A percentile compares a stretch with the other conserved stretches of the same genome.
Evolutionary conservation across 371 early-diverging fungal species (phyloP).

Genomic region (Mucor mucedo): DNA sequence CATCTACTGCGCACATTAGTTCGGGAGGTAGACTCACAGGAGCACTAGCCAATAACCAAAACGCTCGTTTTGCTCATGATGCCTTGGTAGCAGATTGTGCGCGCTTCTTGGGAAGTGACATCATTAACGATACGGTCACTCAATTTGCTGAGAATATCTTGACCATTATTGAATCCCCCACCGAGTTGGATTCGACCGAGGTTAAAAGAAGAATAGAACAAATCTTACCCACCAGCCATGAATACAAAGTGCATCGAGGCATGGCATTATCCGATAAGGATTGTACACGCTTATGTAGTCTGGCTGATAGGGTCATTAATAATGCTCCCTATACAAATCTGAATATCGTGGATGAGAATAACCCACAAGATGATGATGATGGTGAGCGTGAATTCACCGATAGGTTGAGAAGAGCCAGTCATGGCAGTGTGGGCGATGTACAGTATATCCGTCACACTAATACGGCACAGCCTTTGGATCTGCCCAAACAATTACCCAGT

Average conservation of each 20-base stretch:
- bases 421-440: constrained; percentile 2
- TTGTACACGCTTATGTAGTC: constrained; percentile 15
- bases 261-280: constrained; percentile 18
- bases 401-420: not conserved
- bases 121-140: constrained; percentile 7
- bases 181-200: constrained; percentile 10
- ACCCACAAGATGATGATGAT: not conserved
- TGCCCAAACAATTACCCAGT: constrained; percentile 20
- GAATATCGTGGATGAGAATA: constrained; percentile 16
- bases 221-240: constrained; percentile 11
- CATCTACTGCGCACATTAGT: constrained; percentile 1
- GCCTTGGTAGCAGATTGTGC: constrained; percentile 18
- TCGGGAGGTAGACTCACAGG: not conserved
- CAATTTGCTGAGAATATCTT: constrained; percentile 24
- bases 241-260: constrained; percentile 14
- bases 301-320: constrained; percentile 21
- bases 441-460: constrained; percentile 15
- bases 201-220: constrained; percentile 29
- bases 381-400: not conserved
- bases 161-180: constrained; percentile 18
- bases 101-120: constrained; percentile 1
- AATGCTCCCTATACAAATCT: constrained; percentile 7
- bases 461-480: not conserved
- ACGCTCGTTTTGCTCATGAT: constrained; percentile 23
- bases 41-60: not conserved